These are phyloP conservation scores for Postia placenta DNA, from an alignment of 768 basidiomycete genomes.

Conservation along the genomic window DNA sequence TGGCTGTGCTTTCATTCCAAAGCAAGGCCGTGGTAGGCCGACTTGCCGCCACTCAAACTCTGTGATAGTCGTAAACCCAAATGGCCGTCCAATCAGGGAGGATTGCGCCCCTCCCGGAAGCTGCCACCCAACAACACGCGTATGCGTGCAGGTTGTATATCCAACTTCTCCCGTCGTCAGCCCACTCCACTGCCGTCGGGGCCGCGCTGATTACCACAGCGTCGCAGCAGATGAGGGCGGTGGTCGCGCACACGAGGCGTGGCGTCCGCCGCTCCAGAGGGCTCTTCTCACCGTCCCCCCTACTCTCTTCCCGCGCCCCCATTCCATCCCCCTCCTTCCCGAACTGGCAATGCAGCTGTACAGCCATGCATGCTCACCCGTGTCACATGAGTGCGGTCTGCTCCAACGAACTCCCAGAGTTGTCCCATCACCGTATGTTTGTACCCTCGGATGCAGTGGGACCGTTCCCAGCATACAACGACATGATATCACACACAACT, in stretches of 20 bases:
- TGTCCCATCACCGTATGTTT: too few relatives aligned
- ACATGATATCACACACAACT: too few relatives aligned
- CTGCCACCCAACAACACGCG: not conserved
- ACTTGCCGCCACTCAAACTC: too few relatives aligned
- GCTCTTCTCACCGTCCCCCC: not conserved
- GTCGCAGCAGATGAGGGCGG: not conserved
- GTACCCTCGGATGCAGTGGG: too few relatives aligned
- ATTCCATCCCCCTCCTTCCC: not conserved
- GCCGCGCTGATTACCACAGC: not conserved
- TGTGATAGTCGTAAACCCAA: too few relatives aligned
- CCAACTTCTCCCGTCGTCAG: not conserved
- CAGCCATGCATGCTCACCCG: not conserved
- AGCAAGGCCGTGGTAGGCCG: too few relatives aligned
- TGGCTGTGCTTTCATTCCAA: too few relatives aligned
- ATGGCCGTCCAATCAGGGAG: too few relatives aligned
- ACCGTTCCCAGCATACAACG: too few relatives aligned
- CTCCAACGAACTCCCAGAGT: not conserved
- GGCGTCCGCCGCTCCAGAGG: constrained; percentile 1
- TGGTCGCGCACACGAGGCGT: constrained; percentile 5
- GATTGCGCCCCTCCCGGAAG: too few relatives aligned
- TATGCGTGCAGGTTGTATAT: not conserved
- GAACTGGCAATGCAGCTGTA: not conserved
- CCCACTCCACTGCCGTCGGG: too few relatives aligned
- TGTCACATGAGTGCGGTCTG: not conserved
- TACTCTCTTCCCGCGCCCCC: not conserved